phyloP scores from a whole-genome alignment of 495 filamentous ascomycete species.

The Penicillium coffeae region DNA sequence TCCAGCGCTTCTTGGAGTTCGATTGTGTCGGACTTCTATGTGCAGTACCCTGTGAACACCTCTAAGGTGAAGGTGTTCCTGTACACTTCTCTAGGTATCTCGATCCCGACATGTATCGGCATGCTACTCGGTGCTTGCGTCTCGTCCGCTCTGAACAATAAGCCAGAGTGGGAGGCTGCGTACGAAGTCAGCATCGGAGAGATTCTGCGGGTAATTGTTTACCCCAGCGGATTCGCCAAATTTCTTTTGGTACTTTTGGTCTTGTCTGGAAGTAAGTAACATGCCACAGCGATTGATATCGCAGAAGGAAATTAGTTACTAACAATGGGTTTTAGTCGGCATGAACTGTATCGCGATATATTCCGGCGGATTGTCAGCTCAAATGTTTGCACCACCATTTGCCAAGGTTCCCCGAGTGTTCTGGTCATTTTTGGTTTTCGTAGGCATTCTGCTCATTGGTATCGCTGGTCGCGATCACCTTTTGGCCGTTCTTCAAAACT shows the following conservation, averaged over 20 bases:
- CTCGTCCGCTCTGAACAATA: conserved; percentile 48
- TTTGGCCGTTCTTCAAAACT: conserved; percentile 44
- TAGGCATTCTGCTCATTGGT: conserved; percentile 34
- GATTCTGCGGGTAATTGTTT: conserved; percentile 50
- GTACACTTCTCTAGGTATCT: conserved; percentile 36
- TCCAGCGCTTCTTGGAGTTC: conserved; percentile 58
- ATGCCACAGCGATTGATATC: background rate
- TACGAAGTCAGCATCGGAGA: conserved; percentile 56
- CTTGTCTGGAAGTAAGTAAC: conserved; percentile 33
- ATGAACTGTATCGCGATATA: conserved; percentile 46
- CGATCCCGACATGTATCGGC: conserved; percentile 54
- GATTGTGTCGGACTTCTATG: conserved; percentile 60
- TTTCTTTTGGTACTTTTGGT: conserved; percentile 54
- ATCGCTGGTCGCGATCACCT: conserved; percentile 40
- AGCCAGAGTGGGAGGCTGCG: conserved; percentile 42
- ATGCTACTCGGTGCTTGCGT: conserved; percentile 52
- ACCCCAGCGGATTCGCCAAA: conserved; percentile 56
- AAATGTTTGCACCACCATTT: conserved; percentile 39
- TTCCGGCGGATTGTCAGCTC: conserved; percentile 34
- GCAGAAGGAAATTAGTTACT: conserved; percentile 1
- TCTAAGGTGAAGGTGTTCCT: conserved; percentile 52
- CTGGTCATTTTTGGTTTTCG: conserved; percentile 41
- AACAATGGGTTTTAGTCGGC: conserved; percentile 16
- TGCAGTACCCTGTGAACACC: conserved; percentile 54
- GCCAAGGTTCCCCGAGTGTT: conserved; percentile 37